A percentile compares a stretch with the other conserved stretches of the same genome.
Evolutionary conservation across 352 stramenopile genomes (phyloP).

Genomic region (Phytophthora kernoviae): DNA sequence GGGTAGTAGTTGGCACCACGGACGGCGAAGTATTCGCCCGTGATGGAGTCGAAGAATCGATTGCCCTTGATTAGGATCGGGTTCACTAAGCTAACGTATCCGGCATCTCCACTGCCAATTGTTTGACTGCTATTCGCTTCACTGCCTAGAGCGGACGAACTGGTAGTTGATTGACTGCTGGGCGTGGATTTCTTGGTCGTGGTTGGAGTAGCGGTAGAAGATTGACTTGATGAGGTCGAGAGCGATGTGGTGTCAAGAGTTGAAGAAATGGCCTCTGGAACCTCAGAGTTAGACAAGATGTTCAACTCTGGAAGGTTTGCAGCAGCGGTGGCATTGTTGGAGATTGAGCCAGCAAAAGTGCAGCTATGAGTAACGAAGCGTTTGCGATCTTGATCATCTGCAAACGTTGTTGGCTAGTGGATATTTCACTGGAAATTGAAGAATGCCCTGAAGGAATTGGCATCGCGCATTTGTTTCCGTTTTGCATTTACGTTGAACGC

Average conservation of each 20-base stretch:
- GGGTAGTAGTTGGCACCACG: slow-evolving; percentile 88
- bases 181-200: neutral
- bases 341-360: neutral
- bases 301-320: slow-evolving; percentile 10
- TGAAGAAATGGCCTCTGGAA: neutral
- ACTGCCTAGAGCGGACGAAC: too few relatives aligned
- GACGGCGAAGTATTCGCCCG: slow-evolving; percentile 71
- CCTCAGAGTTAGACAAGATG: slow-evolving; percentile 4
- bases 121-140: neutral
- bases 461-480: slow-evolving; percentile 2
- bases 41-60: slow-evolving; percentile 79
- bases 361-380: slow-evolving; percentile 7
- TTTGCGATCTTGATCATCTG: slow-evolving; percentile 20
- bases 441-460: slow-evolving; percentile 5
- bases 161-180: neutral
- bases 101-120: slow-evolving; percentile 10
- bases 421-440: slow-evolving; percentile 31
- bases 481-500: slow-evolving; percentile 3
- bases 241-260: neutral
- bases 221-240: neutral
- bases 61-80: slow-evolving; percentile 72
- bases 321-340: slow-evolving; percentile 1
- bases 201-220: neutral
- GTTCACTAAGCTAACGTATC: slow-evolving; percentile 14
- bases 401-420: neutral